These are phyloP conservation scores for Pseudogymnoascus sp. DNA, from an alignment of 2,329 filamentous ascomycete genomes.

Conservation along the genomic window DNA sequence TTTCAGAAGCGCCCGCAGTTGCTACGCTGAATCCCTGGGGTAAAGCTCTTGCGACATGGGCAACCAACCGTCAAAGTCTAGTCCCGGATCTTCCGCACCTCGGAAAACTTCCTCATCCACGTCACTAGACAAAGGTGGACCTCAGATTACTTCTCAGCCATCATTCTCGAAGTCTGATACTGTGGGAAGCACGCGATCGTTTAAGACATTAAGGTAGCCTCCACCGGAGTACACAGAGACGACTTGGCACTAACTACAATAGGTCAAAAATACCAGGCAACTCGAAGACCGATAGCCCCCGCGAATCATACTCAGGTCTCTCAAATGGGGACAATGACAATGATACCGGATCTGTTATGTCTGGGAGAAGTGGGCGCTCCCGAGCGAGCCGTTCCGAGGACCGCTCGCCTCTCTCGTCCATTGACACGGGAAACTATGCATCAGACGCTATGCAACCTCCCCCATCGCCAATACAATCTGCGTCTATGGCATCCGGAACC, in stretches of 20 bases:
- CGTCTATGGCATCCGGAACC: constrained; percentile 61
- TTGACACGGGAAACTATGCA: constrained; percentile 38
- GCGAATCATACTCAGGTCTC: constrained; percentile 59
- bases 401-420: constrained; percentile 25
- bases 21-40: constrained; percentile 9
- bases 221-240: not conserved
- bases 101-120: constrained; percentile 25
- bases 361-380: constrained; percentile 52
- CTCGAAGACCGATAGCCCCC: constrained; percentile 65
- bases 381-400: constrained; percentile 39
- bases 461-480: constrained; percentile 79
- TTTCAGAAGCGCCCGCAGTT: constrained; percentile 1
- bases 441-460: constrained; percentile 51
- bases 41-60: constrained; percentile 47
- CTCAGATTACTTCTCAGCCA: constrained; percentile 67
- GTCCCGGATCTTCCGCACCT: constrained; percentile 25
- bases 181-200: constrained; percentile 80
- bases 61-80: constrained; percentile 55
- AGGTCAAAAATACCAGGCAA: constrained; percentile 78
- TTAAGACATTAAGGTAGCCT: constrained; percentile 55
- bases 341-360: constrained; percentile 68
- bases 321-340: constrained; percentile 46
- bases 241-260: not conserved
- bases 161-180: constrained; percentile 90
- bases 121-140: constrained; percentile 23